A percentile compares a stretch with the other conserved stretches of the same genome.
Evolutionary conservation across 1,139 yeast genomes (phyloP).

Genomic region (Hansenula sp.): DNA sequence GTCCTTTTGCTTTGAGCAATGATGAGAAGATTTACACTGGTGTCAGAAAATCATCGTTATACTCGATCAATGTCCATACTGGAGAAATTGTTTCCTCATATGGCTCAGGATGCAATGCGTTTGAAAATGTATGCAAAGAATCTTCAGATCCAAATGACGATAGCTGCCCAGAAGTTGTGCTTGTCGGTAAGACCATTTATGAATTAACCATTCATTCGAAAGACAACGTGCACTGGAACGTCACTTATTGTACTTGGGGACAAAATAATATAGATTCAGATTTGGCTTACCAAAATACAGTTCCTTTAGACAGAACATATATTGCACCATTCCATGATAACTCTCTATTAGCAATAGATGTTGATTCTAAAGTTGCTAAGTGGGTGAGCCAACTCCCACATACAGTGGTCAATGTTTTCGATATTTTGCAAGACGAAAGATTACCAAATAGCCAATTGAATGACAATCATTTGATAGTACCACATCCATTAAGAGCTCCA

Average conservation of each 20-base stretch:
- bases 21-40: constrained; percentile 94
- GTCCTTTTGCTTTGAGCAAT: constrained; percentile 76
- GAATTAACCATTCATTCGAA: constrained; percentile 62
- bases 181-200: constrained; percentile 44
- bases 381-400: constrained; percentile 74
- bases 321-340: constrained; percentile 83
- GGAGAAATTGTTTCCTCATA: constrained; percentile 76
- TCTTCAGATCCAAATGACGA: constrained; percentile 4
- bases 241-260: constrained; percentile 88
- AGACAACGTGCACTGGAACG: constrained; percentile 74
- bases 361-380: constrained; percentile 60
- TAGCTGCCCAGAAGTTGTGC: constrained; percentile 22
- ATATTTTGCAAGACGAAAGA: constrained; percentile 45
- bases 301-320: constrained; percentile 66
- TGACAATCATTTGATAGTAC: constrained; percentile 42
- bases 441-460: constrained; percentile 19
- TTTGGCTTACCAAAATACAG: constrained; percentile 46
- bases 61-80: constrained; percentile 66
- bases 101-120: constrained; percentile 38
- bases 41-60: constrained; percentile 69
- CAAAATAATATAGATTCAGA: constrained; percentile 84
- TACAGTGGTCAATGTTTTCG: constrained; percentile 70
- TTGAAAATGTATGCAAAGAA: background rate
- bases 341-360: constrained; percentile 63
- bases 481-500: constrained; percentile 57